phyloP scores from a whole-genome alignment of 1,139 yeast genomes.

The Yamadazyma buinensis region DNA sequence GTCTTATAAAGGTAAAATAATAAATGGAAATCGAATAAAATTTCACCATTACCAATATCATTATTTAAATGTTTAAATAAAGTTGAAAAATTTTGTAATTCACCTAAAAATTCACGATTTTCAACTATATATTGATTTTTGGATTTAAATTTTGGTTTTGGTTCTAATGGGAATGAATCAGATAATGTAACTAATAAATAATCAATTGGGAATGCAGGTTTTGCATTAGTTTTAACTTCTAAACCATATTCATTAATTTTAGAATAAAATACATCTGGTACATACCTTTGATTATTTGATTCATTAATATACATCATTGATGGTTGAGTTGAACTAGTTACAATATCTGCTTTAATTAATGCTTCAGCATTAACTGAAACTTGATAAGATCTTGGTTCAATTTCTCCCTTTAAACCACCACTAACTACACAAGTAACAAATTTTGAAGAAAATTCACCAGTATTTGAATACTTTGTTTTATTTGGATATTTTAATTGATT shows the following conservation, averaged over 20 bases:
- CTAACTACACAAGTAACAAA: slow-evolving; percentile 91
- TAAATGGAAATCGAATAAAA: slow-evolving; percentile 69
- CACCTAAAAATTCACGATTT: slow-evolving; percentile 73
- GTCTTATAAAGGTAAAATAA: slow-evolving; percentile 52
- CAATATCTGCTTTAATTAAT: slow-evolving; percentile 77
- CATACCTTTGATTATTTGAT: slow-evolving; percentile 69
- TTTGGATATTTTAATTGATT: slow-evolving; percentile 71
- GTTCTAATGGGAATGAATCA: slow-evolving; percentile 83
- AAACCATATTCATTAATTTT: slow-evolving; percentile 85
- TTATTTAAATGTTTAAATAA: slow-evolving; percentile 42
- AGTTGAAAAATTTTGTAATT: slow-evolving; percentile 57
- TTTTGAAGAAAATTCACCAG: slow-evolving; percentile 77
- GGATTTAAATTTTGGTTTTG: slow-evolving; percentile 45
- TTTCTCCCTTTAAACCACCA: slow-evolving; percentile 82
- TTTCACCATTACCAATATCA: slow-evolving; percentile 39
- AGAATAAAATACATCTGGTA: slow-evolving; percentile 89
- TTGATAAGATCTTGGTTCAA: slow-evolving; percentile 89
- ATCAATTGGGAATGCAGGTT: slow-evolving; percentile 95
- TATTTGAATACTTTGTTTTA: slow-evolving; percentile 57
- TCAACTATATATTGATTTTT: slow-evolving; percentile 61
- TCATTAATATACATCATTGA: slow-evolving; percentile 79
- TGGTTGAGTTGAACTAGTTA: slow-evolving; percentile 88
- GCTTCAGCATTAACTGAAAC: slow-evolving; percentile 88
- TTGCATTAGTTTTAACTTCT: slow-evolving; percentile 84
- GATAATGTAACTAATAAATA: slow-evolving; percentile 83